Evolutionary conservation across 805 yeast genomes (phyloP).

Genomic region (Candida coquimbonensis): DNA sequence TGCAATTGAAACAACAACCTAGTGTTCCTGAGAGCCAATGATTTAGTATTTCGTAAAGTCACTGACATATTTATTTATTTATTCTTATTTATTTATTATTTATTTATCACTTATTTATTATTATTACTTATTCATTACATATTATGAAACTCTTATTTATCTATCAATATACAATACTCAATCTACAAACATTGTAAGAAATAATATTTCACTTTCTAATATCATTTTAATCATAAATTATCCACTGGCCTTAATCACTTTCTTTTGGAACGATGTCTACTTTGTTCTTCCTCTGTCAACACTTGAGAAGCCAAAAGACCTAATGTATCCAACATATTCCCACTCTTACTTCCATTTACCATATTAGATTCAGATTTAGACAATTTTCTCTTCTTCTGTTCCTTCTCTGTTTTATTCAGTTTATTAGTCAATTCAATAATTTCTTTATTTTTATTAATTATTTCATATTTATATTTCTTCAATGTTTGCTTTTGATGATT

Average conservation of each 20-base stretch:
- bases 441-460: constrained; percentile 38
- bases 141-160: neutral
- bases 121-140: neutral
- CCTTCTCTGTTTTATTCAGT: constrained; percentile 3
- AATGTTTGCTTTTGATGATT: constrained; percentile 36
- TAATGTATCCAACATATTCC: constrained; percentile 37
- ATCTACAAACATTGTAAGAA: too few species aligned
- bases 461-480: constrained; percentile 36
- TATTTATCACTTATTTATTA: neutral
- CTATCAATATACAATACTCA: neutral
- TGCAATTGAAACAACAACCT: constrained; percentile 36
- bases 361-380: constrained; percentile 6
- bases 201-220: neutral
- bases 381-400: constrained; percentile 10
- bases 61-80: constrained; percentile 2
- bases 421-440: constrained; percentile 31
- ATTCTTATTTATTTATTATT: constrained; percentile 8
- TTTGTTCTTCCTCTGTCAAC: constrained; percentile 29
- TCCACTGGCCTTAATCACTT: neutral
- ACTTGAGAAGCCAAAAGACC: constrained; percentile 52
- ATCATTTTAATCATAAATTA: neutral
- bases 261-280: neutral
- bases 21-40: too few species aligned
- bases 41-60: neutral
- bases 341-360: constrained; percentile 2